Base-by-base conservation (phyloP, 768 basidiomycete species). In the Serpula lacrymans region DNA sequence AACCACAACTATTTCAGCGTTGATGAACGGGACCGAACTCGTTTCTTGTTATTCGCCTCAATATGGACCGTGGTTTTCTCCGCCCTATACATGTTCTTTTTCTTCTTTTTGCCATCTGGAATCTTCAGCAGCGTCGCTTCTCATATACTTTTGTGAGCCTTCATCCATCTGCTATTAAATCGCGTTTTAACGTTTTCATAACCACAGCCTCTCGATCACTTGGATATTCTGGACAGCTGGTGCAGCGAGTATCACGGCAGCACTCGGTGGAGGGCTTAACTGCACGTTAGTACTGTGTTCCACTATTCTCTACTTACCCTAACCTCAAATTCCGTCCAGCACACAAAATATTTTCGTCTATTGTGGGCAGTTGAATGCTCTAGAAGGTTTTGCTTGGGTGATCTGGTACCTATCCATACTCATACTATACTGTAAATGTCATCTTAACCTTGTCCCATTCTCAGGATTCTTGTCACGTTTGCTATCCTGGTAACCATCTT, bases 171-270 rank as follows among this genome's bases (percentile, higher is more conserved):
- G 29, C 39, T 43, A 17, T 14, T 42, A 21, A 21, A 5, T 16
- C 17, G 16, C 37, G 23, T 39, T 23, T 33, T 54, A 32, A 54
- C 41, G 16, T 10, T 18, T 27, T 13, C 20, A 26, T n/a, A n/a
- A n/a, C n/a, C n/a, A n/a, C 46, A 88, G 86, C 62, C 59, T 88
- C 35, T 42, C 69, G 35, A 11, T 89, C 14, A 86, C 85, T 1
- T 89, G 86, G 84, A 69, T 89, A 26, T 69, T 88, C 45, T 91
- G 88, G 88, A 69, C 77, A 3, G 78, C 86, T 0, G 85, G 73
- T 2, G 84, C 85, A 1, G 81, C 84, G 1, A 71, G 82, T 2
- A 71, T 89, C 33, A 88, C 88, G 1, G 63, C 74, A 14, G 60
- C 72, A 18, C 67, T 88, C 22, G 80, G 81, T 10, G 88, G 88